Evolutionary conservation across 352 stramenopile species (phyloP), one percentile per base, ranked within the genome.

Genomic region (Pythium sukuiense): DNA sequence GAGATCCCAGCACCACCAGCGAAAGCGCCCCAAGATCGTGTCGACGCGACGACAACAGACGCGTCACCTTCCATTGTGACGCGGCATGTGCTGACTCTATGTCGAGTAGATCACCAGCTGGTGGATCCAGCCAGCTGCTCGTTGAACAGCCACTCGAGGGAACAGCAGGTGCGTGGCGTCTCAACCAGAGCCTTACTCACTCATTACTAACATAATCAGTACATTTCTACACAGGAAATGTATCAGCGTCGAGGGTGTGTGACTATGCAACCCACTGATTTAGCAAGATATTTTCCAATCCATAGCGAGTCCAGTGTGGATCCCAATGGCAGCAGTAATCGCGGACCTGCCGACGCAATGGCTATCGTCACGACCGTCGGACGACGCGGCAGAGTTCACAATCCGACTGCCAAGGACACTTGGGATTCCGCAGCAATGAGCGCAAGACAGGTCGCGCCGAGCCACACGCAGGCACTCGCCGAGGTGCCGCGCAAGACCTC

Each of bases 381-480:
- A 48, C 39, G 39, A 48, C 39, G 39, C 39, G 39, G 39, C 39
- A 48, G 39, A 48, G 39, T 48, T 48, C 39, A 48, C 7, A 48
- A 48, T 48, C 39, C 39, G 20, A 6, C 39, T 24, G 16, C 39
- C 13, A 20, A n/a, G 39, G 39, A 48, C 39, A 48, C 8, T 24
- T 11, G 14, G 16, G 39, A 48, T 24, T 48, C 18, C 16, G 13
- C 39, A 24, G 39, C 39, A 6, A 48, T 48, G 39, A 48, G 39
- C 39, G 39, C 39, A 11, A 13, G 39, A 8, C 39, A 48, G 39
- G 18, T 48, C 39, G 39, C 39, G 1, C 39, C 39, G 39, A 48
- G 39, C 39, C 39, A 48, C 12, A 48, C 39, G 16, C 39, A 48
- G 39, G 39, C 39, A 16, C 13, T 48, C 13, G 7, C 18, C 13